These are phyloP conservation scores for Trapa bicornis DNA, from an alignment of 345 rosid species.

Conservation along the genomic window DNA sequence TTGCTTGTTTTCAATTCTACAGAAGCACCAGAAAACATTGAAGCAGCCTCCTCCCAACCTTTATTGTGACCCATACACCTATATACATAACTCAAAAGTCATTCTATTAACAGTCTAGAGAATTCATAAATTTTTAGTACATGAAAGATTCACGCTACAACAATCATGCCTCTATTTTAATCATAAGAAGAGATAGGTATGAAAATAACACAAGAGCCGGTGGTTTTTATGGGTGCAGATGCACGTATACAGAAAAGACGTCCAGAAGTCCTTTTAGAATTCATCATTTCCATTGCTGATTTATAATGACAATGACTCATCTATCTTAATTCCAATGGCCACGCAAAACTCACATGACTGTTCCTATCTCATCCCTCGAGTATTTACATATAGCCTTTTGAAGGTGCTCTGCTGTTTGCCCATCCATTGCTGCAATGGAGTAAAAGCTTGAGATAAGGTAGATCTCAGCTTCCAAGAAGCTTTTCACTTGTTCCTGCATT, in stretches of 20 bases:
- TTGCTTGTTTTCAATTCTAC: slow-evolving; percentile 82
- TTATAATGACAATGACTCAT: background rate
- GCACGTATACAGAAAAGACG: background rate
- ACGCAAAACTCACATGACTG: slow-evolving; percentile 58
- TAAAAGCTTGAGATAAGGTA: slow-evolving; percentile 87
- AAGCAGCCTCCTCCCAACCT: slow-evolving; percentile 99
- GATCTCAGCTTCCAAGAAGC: slow-evolving; percentile 55
- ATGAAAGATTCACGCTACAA: background rate
- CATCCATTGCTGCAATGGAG: slow-evolving; percentile 95
- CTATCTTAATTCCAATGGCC: background rate
- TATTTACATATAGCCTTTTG: slow-evolving; percentile 55
- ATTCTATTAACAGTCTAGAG: background rate
- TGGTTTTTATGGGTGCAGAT: background rate
- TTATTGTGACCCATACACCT: slow-evolving; percentile 99
- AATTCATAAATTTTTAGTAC: background rate
- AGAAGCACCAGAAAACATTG: slow-evolving; percentile 59
- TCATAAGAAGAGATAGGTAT: background rate
- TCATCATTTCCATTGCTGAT: background rate
- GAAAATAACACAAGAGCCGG: background rate
- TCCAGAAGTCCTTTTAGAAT: background rate
- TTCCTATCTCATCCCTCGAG: slow-evolving; percentile 49
- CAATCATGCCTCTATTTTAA: background rate
- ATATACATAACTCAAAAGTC: background rate
- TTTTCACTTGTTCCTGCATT: slow-evolving; percentile 79
- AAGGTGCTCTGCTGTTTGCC: slow-evolving; percentile 89